Conservation (phyloP, 2,329 filamentous ascomycete species). For the Aspergillus novofumigatus region DNA sequence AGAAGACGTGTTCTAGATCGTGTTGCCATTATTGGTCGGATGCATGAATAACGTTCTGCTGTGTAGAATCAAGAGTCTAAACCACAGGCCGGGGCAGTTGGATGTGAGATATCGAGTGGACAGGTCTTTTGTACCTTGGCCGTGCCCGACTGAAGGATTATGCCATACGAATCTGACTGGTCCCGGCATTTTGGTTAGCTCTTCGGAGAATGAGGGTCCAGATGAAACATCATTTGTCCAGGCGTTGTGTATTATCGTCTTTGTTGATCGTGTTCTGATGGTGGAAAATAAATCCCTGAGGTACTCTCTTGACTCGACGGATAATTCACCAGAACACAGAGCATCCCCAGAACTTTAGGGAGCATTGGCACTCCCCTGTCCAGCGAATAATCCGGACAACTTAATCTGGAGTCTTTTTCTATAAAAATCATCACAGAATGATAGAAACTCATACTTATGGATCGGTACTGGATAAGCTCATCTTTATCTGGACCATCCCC, state of each 20-base stretch:
- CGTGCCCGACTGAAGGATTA: neutral
- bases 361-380: neutral
- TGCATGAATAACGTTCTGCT: neutral
- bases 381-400: too few relatives aligned
- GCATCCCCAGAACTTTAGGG: neutral
- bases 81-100: neutral
- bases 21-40: neutral
- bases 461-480: neutral
- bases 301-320: too few relatives aligned
- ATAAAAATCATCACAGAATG: neutral
- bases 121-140: neutral
- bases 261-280: neutral
- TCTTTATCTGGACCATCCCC: neutral
- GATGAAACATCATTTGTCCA: too few relatives aligned
- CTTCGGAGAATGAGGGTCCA: too few relatives aligned
- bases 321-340: neutral
- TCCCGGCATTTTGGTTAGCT: neutral
- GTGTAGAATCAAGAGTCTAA: neutral
- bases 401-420: neutral
- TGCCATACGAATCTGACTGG: neutral
- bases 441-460: neutral
- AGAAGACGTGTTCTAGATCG: conserved; percentile 5
- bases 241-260: neutral
- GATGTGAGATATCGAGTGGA: neutral
- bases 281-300: too few relatives aligned